Evolutionary conservation across 176 grass and related monocot species (phyloP).

Genomic region (Musa beccarii): DNA sequence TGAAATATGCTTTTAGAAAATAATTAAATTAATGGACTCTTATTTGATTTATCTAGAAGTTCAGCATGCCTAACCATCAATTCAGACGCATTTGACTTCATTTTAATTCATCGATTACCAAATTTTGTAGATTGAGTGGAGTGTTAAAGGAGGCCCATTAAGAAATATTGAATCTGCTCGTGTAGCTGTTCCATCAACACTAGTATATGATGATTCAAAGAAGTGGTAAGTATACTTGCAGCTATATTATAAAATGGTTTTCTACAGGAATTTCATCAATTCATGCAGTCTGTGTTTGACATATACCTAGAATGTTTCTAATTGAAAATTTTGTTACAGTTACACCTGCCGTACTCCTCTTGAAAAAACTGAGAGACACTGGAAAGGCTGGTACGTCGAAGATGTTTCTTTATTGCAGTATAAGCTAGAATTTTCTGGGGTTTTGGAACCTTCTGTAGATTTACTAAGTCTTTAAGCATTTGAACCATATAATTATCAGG

Average conservation of each 20-base stretch:
- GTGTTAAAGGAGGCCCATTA: constrained; percentile 67
- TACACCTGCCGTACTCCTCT: constrained; percentile 73
- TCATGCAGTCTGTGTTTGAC: constrained; percentile 5
- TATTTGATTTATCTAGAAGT: background rate
- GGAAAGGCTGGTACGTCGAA: constrained; percentile 83
- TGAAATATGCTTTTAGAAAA: too few species aligned
- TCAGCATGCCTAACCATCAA: background rate
- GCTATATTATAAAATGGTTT: background rate
- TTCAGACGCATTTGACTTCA: background rate
- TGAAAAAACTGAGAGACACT: constrained; percentile 74
- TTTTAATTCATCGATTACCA: background rate
- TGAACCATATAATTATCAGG: too few species aligned
- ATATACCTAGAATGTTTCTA: background rate
- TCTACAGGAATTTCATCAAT: background rate
- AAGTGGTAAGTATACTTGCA: constrained; percentile 47
- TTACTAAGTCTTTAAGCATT: too few species aligned
- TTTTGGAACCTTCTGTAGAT: background rate
- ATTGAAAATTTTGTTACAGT: constrained; percentile 37
- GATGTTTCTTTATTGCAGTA: background rate
- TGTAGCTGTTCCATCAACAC: constrained; percentile 73
- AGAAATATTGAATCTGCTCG: constrained; percentile 84
- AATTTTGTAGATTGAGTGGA: constrained; percentile 69
- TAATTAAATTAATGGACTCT: background rate
- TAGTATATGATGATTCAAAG: constrained; percentile 74
- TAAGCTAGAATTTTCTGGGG: background rate